Conservation (phyloP, 2,329 filamentous ascomycete genomes). For the Diaporthe ilicicola region DNA sequence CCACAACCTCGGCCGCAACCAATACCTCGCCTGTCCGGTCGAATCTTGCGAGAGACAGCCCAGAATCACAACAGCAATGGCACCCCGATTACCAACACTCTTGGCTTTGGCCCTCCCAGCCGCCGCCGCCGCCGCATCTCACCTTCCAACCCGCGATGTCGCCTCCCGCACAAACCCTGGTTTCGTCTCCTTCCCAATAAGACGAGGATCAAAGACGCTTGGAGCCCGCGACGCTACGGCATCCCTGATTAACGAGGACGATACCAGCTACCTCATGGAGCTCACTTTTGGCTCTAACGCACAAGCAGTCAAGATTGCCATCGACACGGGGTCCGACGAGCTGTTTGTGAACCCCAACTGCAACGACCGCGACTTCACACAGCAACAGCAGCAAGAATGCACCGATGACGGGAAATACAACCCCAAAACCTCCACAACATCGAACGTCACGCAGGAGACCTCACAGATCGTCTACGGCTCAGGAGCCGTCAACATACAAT, state of each 20-base stretch:
- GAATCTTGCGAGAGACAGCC: background rate
- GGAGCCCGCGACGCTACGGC: constrained; percentile 29
- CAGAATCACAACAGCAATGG: background rate
- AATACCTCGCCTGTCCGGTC: background rate
- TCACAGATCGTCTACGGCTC: constrained; percentile 55
- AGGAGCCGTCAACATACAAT: constrained; percentile 51
- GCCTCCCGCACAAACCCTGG: constrained; percentile 15
- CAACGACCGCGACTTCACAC: constrained; percentile 49
- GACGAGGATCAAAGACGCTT: constrained; percentile 24
- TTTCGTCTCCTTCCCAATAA: constrained; percentile 34
- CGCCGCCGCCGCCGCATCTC: constrained; percentile 12
- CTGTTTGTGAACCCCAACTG: constrained; percentile 68
- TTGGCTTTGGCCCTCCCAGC: constrained; percentile 32
- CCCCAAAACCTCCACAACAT: constrained; percentile 45
- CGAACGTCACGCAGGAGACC: constrained; percentile 38
- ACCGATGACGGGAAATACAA: constrained; percentile 50
- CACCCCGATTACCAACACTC: constrained; percentile 5
- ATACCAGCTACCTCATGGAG: constrained; percentile 34
- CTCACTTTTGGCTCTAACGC: constrained; percentile 58
- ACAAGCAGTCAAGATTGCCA: constrained; percentile 56
- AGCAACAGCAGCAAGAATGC: constrained; percentile 47
- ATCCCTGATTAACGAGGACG: constrained; percentile 30
- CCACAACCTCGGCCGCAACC: too few species aligned
- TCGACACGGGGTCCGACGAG: constrained; percentile 65
- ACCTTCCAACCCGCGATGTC: constrained; percentile 15